Percentiles rank a stretch among this genome's conserved stretches.
Evolutionary conservation across 495 filamentous ascomycete species (phyloP).

Genomic region (Trichoderma asperelloides): DNA sequence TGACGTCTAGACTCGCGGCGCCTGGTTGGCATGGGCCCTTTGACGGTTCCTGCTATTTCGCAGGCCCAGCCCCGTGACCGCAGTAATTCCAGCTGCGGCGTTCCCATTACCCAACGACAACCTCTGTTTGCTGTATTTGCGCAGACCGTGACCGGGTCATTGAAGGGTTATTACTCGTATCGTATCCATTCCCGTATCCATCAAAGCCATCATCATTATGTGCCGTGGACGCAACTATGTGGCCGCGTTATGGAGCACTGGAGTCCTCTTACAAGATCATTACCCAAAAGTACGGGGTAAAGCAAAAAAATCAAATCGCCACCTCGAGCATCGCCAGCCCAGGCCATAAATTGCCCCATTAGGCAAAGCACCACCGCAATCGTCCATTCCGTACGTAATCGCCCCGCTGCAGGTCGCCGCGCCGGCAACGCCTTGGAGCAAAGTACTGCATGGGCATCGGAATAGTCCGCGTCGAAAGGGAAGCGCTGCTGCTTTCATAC

Average conservation of each 20-base stretch:
- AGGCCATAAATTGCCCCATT: not conserved
- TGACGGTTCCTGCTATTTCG: not conserved
- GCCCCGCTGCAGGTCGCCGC: not conserved
- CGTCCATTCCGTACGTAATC: slow-evolving; percentile 5
- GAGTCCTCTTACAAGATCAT: no score
- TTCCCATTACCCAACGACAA: no score
- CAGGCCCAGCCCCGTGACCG: not conserved
- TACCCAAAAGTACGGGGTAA: not conserved
- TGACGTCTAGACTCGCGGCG: not conserved
- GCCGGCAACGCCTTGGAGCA: not conserved
- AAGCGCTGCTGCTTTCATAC: no score
- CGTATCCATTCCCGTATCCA: no score
- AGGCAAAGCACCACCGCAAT: not conserved
- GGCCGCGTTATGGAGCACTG: no score
- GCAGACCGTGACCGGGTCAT: no score
- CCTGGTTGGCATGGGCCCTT: not conserved
- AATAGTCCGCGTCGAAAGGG: not conserved
- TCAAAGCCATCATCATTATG: no score
- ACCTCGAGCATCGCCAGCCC: not conserved
- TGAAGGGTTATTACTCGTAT: no score
- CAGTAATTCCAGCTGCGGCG: not conserved
- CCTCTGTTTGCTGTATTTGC: no score
- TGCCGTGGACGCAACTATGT: no score
- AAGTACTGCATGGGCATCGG: not conserved
- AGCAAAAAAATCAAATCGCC: not conserved